Evolutionary conservation across 2,329 filamentous ascomycete genomes (phyloP), one percentile per base, ranked within the genome.

Genomic region (Talaromyces sp.): DNA sequence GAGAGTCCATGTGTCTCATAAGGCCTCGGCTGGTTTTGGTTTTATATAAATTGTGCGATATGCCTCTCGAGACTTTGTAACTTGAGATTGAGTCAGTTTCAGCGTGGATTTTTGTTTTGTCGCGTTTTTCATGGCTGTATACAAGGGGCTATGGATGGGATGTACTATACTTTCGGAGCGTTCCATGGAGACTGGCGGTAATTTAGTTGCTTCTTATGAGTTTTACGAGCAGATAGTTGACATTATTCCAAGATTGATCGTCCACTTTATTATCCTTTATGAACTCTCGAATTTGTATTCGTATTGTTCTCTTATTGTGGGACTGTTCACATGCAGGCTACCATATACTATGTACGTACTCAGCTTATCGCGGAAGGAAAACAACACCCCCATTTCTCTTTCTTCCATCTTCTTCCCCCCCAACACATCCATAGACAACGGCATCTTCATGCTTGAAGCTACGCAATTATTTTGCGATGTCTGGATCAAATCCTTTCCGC

Each of bases 401-500:
- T n/a, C 27, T 22, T 40, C 36, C 25, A 43, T 11, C 36, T n/a
- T 38, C 5, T 53, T 22, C 17, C 58, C 45, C 19, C 47, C 8
- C 34, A 25, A 38, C 59, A 43, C 45, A 31, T 19, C 13, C 15
- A 27, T 2, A 58, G 15, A n/a, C 31, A 38, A 36, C 7, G 40
- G n/a, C 31, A 54, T 27, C 43, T 73, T 73, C 72, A 77, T 77
- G 75, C 68, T 71, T 68, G 70, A 69, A 65, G 67, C 69, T 67
- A 59, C 67, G 58, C 68, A 69, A 65, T 63, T 70, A 67, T 68
- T 70, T 70, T 73, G 73, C 74, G 71, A 82, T 82, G 79, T 79
- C 79, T 78, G 78, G 77, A 72, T 80, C 75, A 75, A 83, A 83
- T 80, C 81, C 81, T 73, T 83, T 83, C 75, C 81, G 81, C 76